Conservation (phyloP, 495 filamentous ascomycete species). For the Neurospora sp. region DNA sequence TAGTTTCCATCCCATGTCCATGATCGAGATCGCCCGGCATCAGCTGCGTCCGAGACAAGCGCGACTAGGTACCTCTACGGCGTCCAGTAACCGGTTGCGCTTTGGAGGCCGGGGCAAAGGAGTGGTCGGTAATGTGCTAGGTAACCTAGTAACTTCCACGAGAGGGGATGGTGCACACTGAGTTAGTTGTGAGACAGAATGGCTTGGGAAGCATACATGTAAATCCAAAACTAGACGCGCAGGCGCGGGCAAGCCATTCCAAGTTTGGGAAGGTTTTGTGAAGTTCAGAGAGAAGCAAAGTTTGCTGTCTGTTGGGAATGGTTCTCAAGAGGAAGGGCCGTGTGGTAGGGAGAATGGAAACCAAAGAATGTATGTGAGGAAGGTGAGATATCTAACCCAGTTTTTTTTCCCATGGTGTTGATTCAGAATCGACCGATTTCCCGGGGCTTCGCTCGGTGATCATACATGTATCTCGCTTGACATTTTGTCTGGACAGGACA, state of each 20-base stretch:
- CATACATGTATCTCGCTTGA: neutral
- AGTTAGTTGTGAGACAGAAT: neutral
- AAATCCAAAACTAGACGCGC: neutral
- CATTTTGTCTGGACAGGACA: neutral
- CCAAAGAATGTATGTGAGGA: neutral
- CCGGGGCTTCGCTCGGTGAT: neutral
- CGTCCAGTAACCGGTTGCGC: neutral
- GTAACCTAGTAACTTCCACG: neutral
- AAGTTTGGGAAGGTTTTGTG: neutral
- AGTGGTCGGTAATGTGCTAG: neutral
- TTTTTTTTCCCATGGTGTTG: neutral
- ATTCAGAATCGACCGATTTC: neutral
- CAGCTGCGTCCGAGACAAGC: neutral
- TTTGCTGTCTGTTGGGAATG: neutral
- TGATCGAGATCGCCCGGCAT: neutral
- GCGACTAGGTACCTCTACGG: neutral
- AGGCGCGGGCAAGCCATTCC: neutral
- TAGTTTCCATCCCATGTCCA: neutral
- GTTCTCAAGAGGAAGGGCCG: neutral
- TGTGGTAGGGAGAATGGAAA: neutral
- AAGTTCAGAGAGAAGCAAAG: neutral
- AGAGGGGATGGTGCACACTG: neutral
- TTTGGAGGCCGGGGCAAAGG: neutral
- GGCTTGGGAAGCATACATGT: neutral
- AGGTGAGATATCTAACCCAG: neutral